phyloP scores from a whole-genome alignment of 371 early-diverging fungal species.

The Mortierella sp. region DNA sequence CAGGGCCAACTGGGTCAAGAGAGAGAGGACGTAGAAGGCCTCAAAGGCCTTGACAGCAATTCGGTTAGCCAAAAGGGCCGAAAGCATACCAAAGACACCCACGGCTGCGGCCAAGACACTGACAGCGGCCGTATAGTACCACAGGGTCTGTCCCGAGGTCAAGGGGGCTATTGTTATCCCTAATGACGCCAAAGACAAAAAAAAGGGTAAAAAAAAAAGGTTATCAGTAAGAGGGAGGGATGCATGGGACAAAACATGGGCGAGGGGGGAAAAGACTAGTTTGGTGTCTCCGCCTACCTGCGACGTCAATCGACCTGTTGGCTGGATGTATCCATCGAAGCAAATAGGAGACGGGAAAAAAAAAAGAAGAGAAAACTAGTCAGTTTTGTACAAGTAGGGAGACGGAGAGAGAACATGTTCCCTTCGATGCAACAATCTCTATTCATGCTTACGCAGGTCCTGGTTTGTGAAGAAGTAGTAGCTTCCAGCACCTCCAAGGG shows the following conservation, averaged over 20 bases:
- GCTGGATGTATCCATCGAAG: constrained; percentile 16
- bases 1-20: constrained; percentile 42
- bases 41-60: constrained; percentile 46
- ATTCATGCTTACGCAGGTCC: constrained; percentile 40
- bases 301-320: constrained; percentile 13
- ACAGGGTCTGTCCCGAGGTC: constrained; percentile 28
- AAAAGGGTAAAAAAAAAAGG: not conserved
- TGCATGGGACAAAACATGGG: not conserved
- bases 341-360: not conserved
- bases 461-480: constrained; percentile 39
- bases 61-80: constrained; percentile 36
- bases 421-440: not conserved
- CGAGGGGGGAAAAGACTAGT: not conserved
- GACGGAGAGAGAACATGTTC: not conserved
- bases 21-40: constrained; percentile 47
- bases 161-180: constrained; percentile 16
- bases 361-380: not conserved
- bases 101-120: constrained; percentile 43
- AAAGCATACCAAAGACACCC: constrained; percentile 43
- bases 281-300: constrained; percentile 7
- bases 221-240: not conserved
- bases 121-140: constrained; percentile 48
- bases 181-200: constrained; percentile 4
- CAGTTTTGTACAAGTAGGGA: not conserved
- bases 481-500: constrained; percentile 38